A percentile compares a stretch with the other conserved stretches of the same genome.
Evolutionary conservation across 345 rosid species (phyloP).

Genomic region (Lepidium sativum): DNA sequence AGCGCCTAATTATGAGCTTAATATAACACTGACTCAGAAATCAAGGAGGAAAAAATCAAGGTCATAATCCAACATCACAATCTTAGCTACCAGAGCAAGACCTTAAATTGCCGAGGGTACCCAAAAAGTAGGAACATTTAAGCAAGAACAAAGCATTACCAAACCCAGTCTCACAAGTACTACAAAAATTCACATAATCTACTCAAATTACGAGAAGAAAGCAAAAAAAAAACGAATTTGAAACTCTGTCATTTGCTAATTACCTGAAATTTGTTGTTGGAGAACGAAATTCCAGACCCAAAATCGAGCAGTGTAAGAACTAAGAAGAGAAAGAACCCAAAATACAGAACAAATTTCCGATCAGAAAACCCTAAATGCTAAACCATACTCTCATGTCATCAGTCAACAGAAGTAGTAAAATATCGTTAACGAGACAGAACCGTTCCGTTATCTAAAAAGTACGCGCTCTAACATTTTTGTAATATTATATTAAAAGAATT

Average conservation of each 20-base stretch:
- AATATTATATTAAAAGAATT: too few relatives aligned
- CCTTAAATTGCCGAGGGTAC: neutral
- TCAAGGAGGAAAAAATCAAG: neutral
- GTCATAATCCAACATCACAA: neutral
- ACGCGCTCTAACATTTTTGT: slow-evolving; percentile 13
- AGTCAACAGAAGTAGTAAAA: too few relatives aligned
- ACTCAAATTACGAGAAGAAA: neutral
- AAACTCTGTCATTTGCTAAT: too few relatives aligned
- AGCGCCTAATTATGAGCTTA: neutral
- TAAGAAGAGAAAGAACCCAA: too few relatives aligned
- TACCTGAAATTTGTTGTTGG: slow-evolving; percentile 16
- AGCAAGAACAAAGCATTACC: neutral
- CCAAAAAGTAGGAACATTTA: neutral
- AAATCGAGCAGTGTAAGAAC: too few relatives aligned
- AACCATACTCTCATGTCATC: too few relatives aligned
- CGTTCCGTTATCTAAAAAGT: slow-evolving; percentile 7
- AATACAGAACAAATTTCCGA: too few relatives aligned
- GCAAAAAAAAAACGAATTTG: too few relatives aligned
- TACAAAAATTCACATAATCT: neutral
- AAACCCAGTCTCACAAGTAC: neutral
- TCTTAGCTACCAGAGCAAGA: neutral
- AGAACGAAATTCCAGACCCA: neutral
- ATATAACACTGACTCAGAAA: neutral
- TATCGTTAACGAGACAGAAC: too few relatives aligned
- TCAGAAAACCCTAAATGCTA: too few relatives aligned